These are phyloP conservation scores for Aspergillus sergii DNA, from an alignment of 2,329 filamentous ascomycete genomes.

Conservation along the genomic window DNA sequence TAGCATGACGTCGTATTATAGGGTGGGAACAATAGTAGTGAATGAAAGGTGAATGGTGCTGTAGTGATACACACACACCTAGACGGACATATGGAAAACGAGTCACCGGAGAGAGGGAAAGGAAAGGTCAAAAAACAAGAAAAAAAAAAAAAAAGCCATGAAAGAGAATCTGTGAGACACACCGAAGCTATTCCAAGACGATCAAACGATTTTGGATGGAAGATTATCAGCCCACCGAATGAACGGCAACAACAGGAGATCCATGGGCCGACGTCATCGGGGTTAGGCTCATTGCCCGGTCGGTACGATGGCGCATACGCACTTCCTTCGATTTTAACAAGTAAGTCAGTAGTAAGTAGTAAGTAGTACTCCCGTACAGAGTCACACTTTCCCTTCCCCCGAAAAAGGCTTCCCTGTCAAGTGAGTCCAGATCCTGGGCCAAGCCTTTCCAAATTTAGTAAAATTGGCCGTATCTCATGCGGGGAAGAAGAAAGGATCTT, in stretches of 20 bases:
- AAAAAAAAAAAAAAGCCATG: too few species aligned
- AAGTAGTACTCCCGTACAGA: too few species aligned
- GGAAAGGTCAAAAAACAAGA: not conserved
- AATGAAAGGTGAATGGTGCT: not conserved
- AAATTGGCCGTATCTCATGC: not conserved
- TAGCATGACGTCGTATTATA: not conserved
- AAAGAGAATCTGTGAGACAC: not conserved
- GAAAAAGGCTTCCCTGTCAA: not conserved
- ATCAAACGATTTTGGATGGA: not conserved
- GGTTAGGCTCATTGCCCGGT: not conserved
- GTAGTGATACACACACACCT: not conserved
- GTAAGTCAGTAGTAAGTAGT: too few species aligned
- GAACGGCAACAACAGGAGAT: not conserved
- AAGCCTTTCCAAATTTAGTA: not conserved
- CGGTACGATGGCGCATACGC: not conserved
- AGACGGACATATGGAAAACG: not conserved
- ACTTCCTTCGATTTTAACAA: not conserved
- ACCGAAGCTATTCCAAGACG: constrained; percentile 3
- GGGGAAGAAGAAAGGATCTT: not conserved
- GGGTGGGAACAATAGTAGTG: not conserved
- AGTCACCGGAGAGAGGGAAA: constrained; percentile 1
- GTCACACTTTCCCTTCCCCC: not conserved
- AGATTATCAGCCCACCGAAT: not conserved
- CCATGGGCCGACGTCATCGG: not conserved
- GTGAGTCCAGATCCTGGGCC: not conserved